Conservation (phyloP, 768 basidiomycete genomes). For the Agrocybe praecox region DNA sequence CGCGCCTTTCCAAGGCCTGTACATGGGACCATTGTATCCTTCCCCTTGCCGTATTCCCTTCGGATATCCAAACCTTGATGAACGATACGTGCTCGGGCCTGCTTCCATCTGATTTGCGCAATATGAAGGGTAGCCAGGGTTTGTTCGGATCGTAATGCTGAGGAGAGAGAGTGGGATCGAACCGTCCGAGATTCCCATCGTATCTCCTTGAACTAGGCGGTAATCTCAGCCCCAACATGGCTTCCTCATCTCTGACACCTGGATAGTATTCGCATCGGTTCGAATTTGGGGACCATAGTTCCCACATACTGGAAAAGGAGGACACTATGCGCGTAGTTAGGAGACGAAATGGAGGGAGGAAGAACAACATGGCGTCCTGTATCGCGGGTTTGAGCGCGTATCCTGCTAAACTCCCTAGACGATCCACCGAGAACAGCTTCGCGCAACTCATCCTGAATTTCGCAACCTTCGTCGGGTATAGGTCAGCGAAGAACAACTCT, state of each 20-base stretch:
- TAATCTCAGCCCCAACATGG: no score
- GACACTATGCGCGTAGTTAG: conserved; percentile 14
- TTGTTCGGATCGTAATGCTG: not conserved
- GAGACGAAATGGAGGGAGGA: not conserved
- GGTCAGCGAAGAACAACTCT: no score
- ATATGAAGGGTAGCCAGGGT: conserved; percentile 7
- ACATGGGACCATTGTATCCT: no score
- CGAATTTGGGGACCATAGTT: no score
- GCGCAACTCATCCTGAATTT: not conserved
- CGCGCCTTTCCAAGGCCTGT: no score
- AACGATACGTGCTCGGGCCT: not conserved
- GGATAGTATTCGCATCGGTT: no score
- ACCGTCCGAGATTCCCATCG: conserved; percentile 15
- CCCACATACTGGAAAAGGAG: no score
- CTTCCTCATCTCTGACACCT: no score
- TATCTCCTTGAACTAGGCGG: no score
- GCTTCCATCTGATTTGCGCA: fast-evolving
- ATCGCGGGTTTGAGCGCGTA: not conserved
- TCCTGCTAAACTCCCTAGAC: not conserved
- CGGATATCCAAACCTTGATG: not conserved
- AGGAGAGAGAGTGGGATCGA: conserved; percentile 12
- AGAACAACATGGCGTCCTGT: not conserved
- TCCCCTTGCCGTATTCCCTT: no score
- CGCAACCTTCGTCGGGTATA: no score
- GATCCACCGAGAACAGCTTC: not conserved